Percentiles rank a stretch among this genome's conserved stretches.
Conservation (phyloP, 2,329 filamentous ascomycete genomes). For the Ophiostoma himal-ulmi region DNA sequence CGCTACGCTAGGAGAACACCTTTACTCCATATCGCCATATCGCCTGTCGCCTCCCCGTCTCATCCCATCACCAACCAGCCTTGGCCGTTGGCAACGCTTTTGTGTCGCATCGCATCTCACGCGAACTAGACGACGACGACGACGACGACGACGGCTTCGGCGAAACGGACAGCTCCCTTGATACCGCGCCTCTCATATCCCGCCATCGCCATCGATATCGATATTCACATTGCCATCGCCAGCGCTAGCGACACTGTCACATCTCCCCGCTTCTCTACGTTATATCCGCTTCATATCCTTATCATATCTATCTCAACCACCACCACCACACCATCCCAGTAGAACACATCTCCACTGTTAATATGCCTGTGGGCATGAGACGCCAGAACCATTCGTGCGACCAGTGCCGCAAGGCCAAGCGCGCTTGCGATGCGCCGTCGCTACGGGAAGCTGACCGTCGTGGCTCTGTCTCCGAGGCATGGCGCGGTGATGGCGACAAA, state of each 20-base stretch:
- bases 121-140: not conserved
- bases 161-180: not conserved
- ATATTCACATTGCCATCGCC: not conserved
- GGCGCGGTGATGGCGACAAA: not conserved
- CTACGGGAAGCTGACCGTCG: slow-evolving; percentile 20
- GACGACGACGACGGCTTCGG: not conserved
- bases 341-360: not conserved
- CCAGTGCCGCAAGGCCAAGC: slow-evolving; percentile 28
- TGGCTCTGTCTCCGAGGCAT: not conserved
- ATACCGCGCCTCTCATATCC: not conserved
- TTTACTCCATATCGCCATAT: not conserved
- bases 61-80: not conserved
- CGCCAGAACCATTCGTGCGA: slow-evolving; percentile 28
- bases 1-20: not conserved
- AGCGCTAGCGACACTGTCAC: not conserved
- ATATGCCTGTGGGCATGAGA: slow-evolving; percentile 22
- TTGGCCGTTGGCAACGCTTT: not conserved
- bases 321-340: not conserved
- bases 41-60: not conserved
- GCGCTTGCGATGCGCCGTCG: slow-evolving; percentile 26
- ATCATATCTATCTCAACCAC: not conserved
- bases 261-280: not conserved
- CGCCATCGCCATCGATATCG: not conserved
- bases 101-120: not conserved
- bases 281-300: not conserved